Conservation (phyloP, 225 moss, liverwort and hornwort species). For the Marchantia polymorpha region DNA sequence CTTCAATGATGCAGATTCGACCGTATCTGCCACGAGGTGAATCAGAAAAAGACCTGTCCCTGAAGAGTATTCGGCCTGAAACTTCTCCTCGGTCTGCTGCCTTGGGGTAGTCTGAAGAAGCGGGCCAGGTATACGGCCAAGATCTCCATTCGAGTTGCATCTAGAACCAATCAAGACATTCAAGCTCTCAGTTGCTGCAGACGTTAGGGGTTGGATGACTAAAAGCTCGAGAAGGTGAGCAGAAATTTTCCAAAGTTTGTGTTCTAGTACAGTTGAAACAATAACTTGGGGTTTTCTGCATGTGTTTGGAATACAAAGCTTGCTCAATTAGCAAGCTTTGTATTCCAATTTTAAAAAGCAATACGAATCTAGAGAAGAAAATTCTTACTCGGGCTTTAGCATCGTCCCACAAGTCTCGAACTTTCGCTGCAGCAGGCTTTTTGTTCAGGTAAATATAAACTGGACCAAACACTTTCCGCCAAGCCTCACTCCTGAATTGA, state of each 20-base stretch:
- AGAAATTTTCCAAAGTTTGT: too few relatives aligned
- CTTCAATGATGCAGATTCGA: too few relatives aligned
- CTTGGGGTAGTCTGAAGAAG: slow-evolving; percentile 62
- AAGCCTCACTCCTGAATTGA: background rate
- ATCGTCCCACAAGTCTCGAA: slow-evolving; percentile 27
- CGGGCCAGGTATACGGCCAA: slow-evolving; percentile 83
- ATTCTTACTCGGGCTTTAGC: background rate
- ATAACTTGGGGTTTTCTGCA: too few relatives aligned
- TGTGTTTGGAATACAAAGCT: too few relatives aligned
- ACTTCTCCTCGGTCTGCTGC: slow-evolving; percentile 57
- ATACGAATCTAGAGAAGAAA: too few relatives aligned
- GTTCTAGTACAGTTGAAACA: too few relatives aligned
- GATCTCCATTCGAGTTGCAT: slow-evolving; percentile 48
- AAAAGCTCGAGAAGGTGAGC: too few relatives aligned
- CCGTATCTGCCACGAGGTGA: background rate
- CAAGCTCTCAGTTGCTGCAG: too few relatives aligned
- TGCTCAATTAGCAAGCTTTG: too few relatives aligned
- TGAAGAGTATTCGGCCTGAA: slow-evolving; percentile 60
- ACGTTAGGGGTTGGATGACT: too few relatives aligned
- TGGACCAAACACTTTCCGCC: slow-evolving; percentile 5
- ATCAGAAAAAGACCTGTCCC: slow-evolving; percentile 42
- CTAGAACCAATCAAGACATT: slow-evolving; percentile 18
- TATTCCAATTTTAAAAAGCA: too few relatives aligned
- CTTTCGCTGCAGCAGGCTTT: background rate
- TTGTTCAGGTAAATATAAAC: slow-evolving; percentile 10